These are phyloP conservation scores for Hibiscus mutabilis DNA, from an alignment of 345 rosid species.

Conservation along the genomic window DNA sequence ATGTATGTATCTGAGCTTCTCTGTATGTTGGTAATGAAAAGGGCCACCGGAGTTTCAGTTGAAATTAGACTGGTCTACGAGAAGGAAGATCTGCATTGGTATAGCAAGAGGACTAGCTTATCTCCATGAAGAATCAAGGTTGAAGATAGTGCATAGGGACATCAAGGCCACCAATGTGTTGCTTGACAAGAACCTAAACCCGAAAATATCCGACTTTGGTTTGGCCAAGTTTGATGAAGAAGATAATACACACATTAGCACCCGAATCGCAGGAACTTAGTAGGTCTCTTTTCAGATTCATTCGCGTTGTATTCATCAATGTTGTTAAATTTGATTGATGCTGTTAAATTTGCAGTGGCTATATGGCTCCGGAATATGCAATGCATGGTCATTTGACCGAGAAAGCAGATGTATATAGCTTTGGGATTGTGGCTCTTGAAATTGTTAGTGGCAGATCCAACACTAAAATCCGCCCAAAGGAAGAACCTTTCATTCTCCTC, in stretches of 20 bases:
- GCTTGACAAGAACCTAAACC: constrained; percentile 34
- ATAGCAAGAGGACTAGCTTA: constrained; percentile 52
- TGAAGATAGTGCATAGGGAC: constrained; percentile 48
- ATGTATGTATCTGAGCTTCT: neutral
- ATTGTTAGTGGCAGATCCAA: constrained; percentile 43
- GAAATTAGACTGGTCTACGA: constrained; percentile 35
- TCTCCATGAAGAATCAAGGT: constrained; percentile 25
- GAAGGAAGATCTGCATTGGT: constrained; percentile 41
- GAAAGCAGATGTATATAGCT: constrained; percentile 63
- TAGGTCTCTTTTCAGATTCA: constrained; percentile 7
- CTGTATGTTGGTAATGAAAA: neutral
- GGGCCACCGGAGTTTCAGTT: constrained; percentile 17
- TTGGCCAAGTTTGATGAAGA: constrained; percentile 46
- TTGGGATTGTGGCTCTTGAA: constrained; percentile 46
- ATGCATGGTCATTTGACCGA: constrained; percentile 43
- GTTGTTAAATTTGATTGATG: no score
- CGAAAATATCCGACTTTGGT: constrained; percentile 52
- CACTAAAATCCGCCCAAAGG: constrained; percentile 27
- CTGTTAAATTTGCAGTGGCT: constrained; percentile 23
- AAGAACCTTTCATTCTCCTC: constrained; percentile 29
- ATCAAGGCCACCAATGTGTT: constrained; percentile 45
- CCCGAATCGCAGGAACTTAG: constrained; percentile 51
- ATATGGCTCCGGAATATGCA: constrained; percentile 67
- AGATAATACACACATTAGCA: constrained; percentile 38
- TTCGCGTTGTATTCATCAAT: no score